Conservation (phyloP, 805 yeast genomes). For the Metschnikowia continentalis region DNA sequence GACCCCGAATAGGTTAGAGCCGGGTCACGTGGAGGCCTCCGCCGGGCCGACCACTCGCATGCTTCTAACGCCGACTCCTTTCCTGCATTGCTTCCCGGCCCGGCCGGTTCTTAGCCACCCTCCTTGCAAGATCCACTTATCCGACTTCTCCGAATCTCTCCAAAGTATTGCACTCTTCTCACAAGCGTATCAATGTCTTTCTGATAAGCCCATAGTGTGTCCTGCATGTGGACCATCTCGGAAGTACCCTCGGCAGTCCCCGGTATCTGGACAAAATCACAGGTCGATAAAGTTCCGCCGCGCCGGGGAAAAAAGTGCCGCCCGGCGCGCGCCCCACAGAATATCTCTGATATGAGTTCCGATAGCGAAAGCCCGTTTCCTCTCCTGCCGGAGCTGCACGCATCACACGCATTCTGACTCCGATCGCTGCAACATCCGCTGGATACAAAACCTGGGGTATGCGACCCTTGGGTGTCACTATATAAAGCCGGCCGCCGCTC, state of each 20-base stretch:
- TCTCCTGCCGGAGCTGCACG: slow-evolving; percentile 5
- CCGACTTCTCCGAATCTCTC: background rate
- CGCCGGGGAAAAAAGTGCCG: slow-evolving; percentile 6
- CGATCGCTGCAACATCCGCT: slow-evolving; percentile 16
- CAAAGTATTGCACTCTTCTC: background rate
- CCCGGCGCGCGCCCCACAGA: background rate
- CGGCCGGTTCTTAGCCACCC: background rate
- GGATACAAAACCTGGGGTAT: slow-evolving; percentile 12
- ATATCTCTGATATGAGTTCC: slow-evolving; percentile 3
- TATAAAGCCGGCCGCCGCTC: slow-evolving; percentile 7
- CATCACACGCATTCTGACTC: slow-evolving; percentile 17
- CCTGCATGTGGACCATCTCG: background rate
- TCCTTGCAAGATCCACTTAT: background rate
- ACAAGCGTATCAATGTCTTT: background rate
- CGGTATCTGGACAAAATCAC: slow-evolving; percentile 1
- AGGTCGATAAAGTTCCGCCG: slow-evolving; percentile 6
- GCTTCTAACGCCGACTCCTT: background rate
- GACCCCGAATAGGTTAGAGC: background rate
- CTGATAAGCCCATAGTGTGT: background rate
- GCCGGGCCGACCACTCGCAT: slow-evolving; percentile 1
- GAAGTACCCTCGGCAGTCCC: background rate
- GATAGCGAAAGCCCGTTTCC: slow-evolving; percentile 12
- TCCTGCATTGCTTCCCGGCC: background rate
- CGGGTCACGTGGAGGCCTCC: background rate
- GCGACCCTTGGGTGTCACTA: slow-evolving; percentile 4